Evolutionary conservation across 305 asterid species (phyloP), one percentile per base, ranked within the genome.

Genomic region (Fraxinus velutina): DNA sequence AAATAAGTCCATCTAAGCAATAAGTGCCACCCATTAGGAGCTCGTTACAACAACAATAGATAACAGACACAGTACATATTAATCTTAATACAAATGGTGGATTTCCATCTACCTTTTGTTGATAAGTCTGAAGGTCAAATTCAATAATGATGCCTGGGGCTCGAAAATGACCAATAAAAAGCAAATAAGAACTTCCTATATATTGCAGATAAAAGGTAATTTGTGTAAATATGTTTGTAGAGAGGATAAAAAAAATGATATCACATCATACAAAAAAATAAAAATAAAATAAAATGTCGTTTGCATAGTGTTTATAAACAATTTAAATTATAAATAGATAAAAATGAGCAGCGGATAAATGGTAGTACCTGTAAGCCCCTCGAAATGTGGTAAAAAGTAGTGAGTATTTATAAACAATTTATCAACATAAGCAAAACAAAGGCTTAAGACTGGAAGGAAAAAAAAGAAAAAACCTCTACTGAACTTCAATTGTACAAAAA

Each of bases 401-500:
- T 47, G 21, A 0, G 6, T 15, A 15, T 50, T 50, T 4, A 47
- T 47, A 50, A 50, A 42, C 7, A 50, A 5, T 15, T 15, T 15
- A 50, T 19, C 27, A 55, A 55, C 22, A 55, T 55, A 24, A 55
- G 24, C 66, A 55, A n/a, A 55, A 55, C 55, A 17, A 5, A 55
- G 66, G 9, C 66, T 15, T 4, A 52, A 17, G 73, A 5, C 75
- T 12, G 1, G 22, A 36, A 24, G 24, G 34, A 33, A 24, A 37
- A 44, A 4, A 34, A 34, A 5, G 6, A 5, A 34, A 34, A 34
- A 34, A 36, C 15, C 34, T 55, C 64, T 7, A 32, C 33, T 12
- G 80, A 79, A 79, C 77, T 68, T 57, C 77, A 39, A 71, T 33
- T 33, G 3, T 55, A 37, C 47, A 30, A 12, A 44, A 44, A 44